phyloP scores from a whole-genome alignment of 148 eudicot genomes.

The Diospyros kaki region DNA sequence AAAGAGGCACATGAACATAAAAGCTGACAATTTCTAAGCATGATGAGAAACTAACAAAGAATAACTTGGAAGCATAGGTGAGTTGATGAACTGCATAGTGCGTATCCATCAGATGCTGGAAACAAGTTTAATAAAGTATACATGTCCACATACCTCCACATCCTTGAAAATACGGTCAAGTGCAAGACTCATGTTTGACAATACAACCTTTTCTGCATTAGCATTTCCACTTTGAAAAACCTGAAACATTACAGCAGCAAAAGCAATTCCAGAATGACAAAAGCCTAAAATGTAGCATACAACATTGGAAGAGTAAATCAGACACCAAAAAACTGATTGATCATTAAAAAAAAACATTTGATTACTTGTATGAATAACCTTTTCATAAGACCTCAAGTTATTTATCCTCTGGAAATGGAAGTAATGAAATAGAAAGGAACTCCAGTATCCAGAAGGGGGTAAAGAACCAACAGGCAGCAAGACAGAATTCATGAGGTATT shows the following conservation, averaged over 20 bases:
- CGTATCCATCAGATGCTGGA: conserved; percentile 14
- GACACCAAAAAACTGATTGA: neutral
- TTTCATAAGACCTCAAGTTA: neutral
- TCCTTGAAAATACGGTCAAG: conserved; percentile 76
- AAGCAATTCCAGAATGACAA: neutral
- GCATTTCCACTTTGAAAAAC: conserved; percentile 69
- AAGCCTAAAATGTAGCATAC: neutral
- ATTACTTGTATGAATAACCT: neutral
- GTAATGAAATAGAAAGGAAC: neutral
- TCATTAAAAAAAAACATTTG: neutral
- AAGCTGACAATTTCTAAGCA: neutral
- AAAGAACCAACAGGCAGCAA: neutral
- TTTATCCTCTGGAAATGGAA: neutral
- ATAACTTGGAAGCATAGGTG: too few relatives aligned
- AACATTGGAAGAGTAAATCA: neutral
- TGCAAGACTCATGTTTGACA: conserved; percentile 77
- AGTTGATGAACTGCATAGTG: neutral
- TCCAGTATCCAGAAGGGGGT: neutral
- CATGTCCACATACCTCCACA: conserved; percentile 56
- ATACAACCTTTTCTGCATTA: conserved; percentile 63
- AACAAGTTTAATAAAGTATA: conserved; percentile 16
- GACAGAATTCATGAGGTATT: neutral
- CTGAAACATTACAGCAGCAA: conserved; percentile 35
- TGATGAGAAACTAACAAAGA: too few relatives aligned
- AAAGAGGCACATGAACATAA: conserved; percentile 12